Evolutionary conservation across 2,329 filamentous ascomycete species (phyloP), one percentile per base, ranked within the genome.

Genomic region (Phymatotrichopsis omnivora): DNA sequence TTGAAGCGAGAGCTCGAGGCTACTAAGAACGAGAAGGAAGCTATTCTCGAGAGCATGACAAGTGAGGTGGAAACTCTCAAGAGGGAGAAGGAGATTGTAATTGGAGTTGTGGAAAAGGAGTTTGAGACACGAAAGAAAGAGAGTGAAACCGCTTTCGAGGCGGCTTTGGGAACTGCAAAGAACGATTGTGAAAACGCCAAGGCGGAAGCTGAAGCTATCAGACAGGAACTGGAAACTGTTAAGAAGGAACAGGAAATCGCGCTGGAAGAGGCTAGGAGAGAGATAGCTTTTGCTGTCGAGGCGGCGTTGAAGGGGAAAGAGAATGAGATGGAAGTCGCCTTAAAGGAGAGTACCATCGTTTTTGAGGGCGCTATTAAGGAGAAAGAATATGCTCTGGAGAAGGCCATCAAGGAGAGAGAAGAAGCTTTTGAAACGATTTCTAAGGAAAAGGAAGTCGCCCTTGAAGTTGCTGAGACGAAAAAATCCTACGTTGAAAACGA

Each of bases 171-270:
- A 8, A 29, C 42, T 12, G 29, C 24, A 14, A 42, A 48, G 28
- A 22, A 44, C 5, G 33, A 12, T n/a, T n/a, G n/a, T n/a, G n/a
- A n/a, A n/a, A n/a, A n/a, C 3, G 33, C 23, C 11, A 16, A 38
- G 5, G 16, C 22, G 23, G 16, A 39, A 27, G 14, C 39, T 5
- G 17, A 30, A 10, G 35, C 36, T 22, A 14, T 41, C 5, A 30
- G 27, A 11, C 22, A 30, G 34, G 44, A 43, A 10, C 25, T 45
- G 11, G 33, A 49, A 38, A 28, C 29, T 7, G 43, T 40, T 35
- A 63, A 61, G 52, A 55, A 43, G 27, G 60, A 63, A 50, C 60
- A 62, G 45, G 56, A 60, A 33, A 53, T 28, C 38, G 53, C 55
- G 6, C n/a, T 52, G 10, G 42, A 41, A 23, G 45, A 41, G 11